phyloP scores from a whole-genome alignment of 768 basidiomycete genomes.

The Leccinum rimulosum region DNA sequence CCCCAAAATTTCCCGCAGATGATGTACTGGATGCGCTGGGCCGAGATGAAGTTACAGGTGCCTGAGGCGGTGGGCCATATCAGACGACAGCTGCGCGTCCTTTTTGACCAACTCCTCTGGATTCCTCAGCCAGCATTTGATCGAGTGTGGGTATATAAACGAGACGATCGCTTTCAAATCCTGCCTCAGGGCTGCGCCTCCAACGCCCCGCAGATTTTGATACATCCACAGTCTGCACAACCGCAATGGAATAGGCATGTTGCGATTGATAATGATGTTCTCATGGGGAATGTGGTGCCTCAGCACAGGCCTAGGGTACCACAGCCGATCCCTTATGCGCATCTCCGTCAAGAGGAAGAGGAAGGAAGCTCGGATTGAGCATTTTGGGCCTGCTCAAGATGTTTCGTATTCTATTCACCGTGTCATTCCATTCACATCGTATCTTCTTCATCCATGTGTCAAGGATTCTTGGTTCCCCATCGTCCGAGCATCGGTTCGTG shows the following conservation, averaged over 20 bases:
- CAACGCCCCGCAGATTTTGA: slow-evolving; percentile 4
- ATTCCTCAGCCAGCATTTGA: slow-evolving; percentile 1
- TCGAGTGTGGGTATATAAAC: neutral
- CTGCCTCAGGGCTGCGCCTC: neutral
- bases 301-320: neutral
- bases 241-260: neutral
- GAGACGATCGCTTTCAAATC: neutral
- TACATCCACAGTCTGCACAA: neutral
- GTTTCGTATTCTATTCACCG: too few species aligned
- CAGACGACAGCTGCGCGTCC: neutral
- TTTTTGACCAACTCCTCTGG: slow-evolving; percentile 4
- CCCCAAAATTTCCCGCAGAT: slow-evolving; percentile 1
- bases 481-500: too few species aligned
- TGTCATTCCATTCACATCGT: too few species aligned
- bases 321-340: neutral
- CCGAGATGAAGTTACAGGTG: neutral
- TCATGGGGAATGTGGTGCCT: neutral
- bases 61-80: neutral
- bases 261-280: neutral
- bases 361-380: neutral
- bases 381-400: too few species aligned
- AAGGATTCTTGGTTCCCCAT: too few species aligned
- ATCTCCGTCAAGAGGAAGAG: neutral
- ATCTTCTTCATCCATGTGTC: too few species aligned
- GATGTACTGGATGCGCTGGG: slow-evolving; percentile 7